Conservation (phyloP, 106 monocot species). For the Dendrobium huoshanense region DNA sequence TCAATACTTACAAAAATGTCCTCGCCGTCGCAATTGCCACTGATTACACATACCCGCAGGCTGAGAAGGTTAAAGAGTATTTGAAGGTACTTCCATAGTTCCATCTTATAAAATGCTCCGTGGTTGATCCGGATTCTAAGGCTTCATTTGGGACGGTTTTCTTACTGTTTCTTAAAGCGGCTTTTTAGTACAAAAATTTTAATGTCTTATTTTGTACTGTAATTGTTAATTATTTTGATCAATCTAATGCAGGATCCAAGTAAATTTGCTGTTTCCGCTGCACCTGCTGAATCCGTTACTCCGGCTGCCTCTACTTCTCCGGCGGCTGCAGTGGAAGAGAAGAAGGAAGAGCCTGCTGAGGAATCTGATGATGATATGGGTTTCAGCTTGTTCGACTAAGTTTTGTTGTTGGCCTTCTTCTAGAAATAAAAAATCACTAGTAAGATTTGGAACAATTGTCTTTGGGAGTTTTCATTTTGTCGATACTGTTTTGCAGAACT, state of each 20-base stretch:
- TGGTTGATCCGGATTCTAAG: not conserved
- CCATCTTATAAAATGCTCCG: not conserved
- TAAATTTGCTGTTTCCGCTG: conserved; percentile 69
- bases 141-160: too few relatives aligned
- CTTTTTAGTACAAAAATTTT: too few relatives aligned
- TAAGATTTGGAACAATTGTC: not conserved
- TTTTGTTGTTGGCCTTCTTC: not conserved
- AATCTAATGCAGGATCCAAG: conserved; percentile 59
- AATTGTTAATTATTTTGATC: not conserved
- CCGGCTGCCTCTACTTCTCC: conserved; percentile 21
- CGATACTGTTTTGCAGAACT: not conserved
- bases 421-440: not conserved
- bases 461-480: not conserved
- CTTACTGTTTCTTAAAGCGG: too few relatives aligned
- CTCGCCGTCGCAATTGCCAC: conserved; percentile 73
- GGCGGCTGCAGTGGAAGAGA: conserved; percentile 42
- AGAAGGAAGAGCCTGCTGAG: conserved; percentile 68
- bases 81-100: conserved; percentile 45
- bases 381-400: conserved; percentile 60
- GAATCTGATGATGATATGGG: conserved; percentile 80
- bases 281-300: conserved; percentile 25
- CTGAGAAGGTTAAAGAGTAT: conserved; percentile 78
- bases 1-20: conserved; percentile 85
- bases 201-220: too few relatives aligned
- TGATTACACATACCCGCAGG: conserved; percentile 76